Conservation (phyloP, 2,329 filamentous ascomycete species). For the Talaromyces sp. region DNA sequence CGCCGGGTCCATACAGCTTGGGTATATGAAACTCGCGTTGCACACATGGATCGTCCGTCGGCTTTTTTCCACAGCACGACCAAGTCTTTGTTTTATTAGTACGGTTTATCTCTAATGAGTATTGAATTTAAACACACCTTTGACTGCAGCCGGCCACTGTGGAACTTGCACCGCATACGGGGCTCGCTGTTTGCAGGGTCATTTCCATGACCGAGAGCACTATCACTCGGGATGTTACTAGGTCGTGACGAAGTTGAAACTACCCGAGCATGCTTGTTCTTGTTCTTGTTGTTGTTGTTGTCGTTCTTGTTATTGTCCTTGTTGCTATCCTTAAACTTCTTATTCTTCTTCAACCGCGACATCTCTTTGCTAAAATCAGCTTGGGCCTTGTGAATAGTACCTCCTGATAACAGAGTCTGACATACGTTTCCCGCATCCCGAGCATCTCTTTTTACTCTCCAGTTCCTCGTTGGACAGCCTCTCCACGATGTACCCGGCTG, state of each 20-base stretch:
- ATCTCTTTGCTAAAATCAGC: neutral
- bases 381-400: neutral
- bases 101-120: neutral
- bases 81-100: neutral
- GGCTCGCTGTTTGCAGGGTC: neutral
- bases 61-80: neutral
- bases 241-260: neutral
- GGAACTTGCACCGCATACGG: neutral
- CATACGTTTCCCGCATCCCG: neutral
- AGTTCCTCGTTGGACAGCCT: neutral
- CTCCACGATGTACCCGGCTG: neutral
- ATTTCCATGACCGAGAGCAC: neutral
- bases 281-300: neutral
- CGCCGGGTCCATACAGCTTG: neutral
- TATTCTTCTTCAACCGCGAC: neutral
- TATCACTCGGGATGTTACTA: neutral
- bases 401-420: too few relatives aligned
- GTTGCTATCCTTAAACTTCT: neutral
- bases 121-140: neutral
- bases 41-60: neutral
- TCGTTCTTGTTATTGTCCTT: neutral
- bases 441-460: neutral
- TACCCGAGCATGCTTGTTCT: neutral
- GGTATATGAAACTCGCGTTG: neutral
- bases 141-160: neutral